These are phyloP conservation scores for Emergomyces orientalis DNA, from an alignment of 2,329 filamentous ascomycete species.

Conservation along the genomic window DNA sequence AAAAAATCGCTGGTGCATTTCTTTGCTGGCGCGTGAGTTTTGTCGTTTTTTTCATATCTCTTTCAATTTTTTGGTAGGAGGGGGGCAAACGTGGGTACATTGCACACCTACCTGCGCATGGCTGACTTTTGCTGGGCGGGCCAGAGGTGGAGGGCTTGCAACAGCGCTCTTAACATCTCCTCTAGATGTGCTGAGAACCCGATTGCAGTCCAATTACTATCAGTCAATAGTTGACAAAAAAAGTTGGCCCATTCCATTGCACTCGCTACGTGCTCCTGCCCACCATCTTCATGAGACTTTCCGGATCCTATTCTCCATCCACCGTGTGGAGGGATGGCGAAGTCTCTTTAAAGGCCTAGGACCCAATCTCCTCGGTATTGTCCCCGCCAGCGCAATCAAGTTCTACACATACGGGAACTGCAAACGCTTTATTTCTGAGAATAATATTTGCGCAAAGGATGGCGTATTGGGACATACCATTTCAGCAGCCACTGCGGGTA, in stretches of 20 bases:
- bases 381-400: constrained; percentile 82
- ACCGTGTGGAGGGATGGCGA: constrained; percentile 68
- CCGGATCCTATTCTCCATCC: constrained; percentile 71
- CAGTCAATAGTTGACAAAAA: constrained; percentile 62
- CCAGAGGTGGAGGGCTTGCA: constrained; percentile 78
- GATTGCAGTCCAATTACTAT: constrained; percentile 90
- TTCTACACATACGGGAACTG: constrained; percentile 94
- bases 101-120: constrained; percentile 2
- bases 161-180: constrained; percentile 87
- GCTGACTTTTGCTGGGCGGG: constrained; percentile 12
- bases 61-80: neutral
- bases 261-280: constrained; percentile 27
- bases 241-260: neutral
- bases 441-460: constrained; percentile 2
- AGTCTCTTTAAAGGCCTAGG: constrained; percentile 88
- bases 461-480: constrained; percentile 48
- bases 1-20: constrained; percentile 82
- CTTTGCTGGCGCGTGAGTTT: constrained; percentile 74
- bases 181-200: constrained; percentile 86
- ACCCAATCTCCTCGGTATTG: constrained; percentile 78
- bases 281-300: constrained; percentile 74
- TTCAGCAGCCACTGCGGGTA: constrained; percentile 66
- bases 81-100: no score
- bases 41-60: constrained; percentile 12
- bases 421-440: constrained; percentile 41